Evolutionary conservation across 371 early-diverging fungal species (phyloP), one percentile per base, ranked within the genome.

Genomic region (Mortierella sp.): DNA sequence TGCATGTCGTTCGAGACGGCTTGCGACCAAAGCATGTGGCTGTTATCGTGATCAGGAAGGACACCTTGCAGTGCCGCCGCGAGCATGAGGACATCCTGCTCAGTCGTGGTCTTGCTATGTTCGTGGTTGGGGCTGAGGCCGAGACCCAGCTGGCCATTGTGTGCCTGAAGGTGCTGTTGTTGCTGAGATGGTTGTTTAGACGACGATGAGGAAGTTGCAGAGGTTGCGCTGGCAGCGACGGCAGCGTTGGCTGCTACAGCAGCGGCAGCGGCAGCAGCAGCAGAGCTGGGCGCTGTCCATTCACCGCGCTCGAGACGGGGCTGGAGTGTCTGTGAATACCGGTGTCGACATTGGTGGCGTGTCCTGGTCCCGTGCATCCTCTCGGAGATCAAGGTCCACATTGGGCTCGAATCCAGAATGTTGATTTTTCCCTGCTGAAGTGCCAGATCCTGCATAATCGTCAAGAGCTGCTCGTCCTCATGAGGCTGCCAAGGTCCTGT

Each of bases 221-320:
- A 64, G 0, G 69, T 41, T 5, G 70, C 76, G 26, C 69, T 67
- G 19, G 73, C 77, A 7, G 82, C 82, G 19, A 61, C 67, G 8
- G 81, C 73, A 3, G 82, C 74, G 37, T 83, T 75, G 4, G 75
- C 79, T 7, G 83, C 83, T 1, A 78, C 83, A 4, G 75, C 73
- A 5, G 83, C 83, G 7, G 83, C 83, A 3, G 83, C 83, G 0
- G 71, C 76, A 6, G 83, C 83, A 19, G 83, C 83, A 43, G 75
- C 79, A 3, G 79, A 75, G 41, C 83, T 83, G 7, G 83, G 83
- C 2, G 75, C 83, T 8, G 83, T 83, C 83, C 83, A 83, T 43
- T 83, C 83, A 41, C 83, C 83, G n/a, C 83, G 72, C 52, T 83
- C 83, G 40, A 83, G 76, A 13, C 83, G 79, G 31, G 83, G 83